Evolutionary conservation across 2,329 filamentous ascomycete species (phyloP).

Genomic region (Helotiales sp.): DNA sequence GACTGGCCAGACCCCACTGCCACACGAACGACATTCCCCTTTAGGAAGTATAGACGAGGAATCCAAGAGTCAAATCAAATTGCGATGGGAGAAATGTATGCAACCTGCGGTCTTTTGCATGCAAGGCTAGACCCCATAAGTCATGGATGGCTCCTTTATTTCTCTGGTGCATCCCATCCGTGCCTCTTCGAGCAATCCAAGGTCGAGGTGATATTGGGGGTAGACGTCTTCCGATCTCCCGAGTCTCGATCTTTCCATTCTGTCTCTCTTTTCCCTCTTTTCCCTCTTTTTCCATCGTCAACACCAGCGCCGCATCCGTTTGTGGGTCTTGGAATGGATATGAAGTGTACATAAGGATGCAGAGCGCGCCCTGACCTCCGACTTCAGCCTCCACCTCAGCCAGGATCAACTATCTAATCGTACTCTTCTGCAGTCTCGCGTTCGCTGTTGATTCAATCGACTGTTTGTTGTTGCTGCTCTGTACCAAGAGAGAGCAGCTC

Average conservation of each 20-base stretch:
- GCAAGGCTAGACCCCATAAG: slow-evolving; percentile 3
- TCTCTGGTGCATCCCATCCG: too few relatives aligned
- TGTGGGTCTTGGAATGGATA: not conserved
- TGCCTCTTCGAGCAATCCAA: not conserved
- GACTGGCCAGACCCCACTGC: not conserved
- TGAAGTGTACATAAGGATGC: slow-evolving; percentile 17
- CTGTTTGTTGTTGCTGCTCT: not conserved
- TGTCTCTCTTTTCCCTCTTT: not conserved
- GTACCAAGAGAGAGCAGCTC: not conserved
- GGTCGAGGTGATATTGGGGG: slow-evolving; percentile 6
- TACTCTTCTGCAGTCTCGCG: not conserved
- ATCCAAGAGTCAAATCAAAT: slow-evolving; percentile 9
- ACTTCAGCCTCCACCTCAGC: not conserved
- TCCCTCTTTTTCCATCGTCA: not conserved
- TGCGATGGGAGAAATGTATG: slow-evolving; percentile 9
- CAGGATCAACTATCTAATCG: slow-evolving; percentile 10
- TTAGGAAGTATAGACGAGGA: not conserved
- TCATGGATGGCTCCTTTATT: not conserved
- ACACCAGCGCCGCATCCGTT: not conserved
- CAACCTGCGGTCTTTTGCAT: not conserved
- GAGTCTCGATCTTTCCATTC: not conserved
- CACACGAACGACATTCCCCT: not conserved
- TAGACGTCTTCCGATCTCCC: not conserved
- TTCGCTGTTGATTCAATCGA: slow-evolving; percentile 5
- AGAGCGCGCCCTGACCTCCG: not conserved